A percentile compares a stretch with the other conserved stretches of the same genome.
Conservation (phyloP, 164 flowering plant genomes). For the Stephania yunnanensis region DNA sequence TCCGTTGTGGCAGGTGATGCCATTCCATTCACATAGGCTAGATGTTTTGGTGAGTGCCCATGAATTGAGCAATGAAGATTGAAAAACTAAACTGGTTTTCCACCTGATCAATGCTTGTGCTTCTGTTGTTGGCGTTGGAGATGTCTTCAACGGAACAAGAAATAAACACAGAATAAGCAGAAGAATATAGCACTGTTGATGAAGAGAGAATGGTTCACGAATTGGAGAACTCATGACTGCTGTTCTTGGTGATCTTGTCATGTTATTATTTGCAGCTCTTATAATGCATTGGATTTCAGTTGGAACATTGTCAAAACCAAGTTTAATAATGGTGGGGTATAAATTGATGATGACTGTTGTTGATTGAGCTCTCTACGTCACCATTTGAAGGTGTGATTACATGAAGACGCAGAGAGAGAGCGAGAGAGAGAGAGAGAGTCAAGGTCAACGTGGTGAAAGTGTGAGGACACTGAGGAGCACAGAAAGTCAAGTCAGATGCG, state of each 20-base stretch:
- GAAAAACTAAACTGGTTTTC: constrained; percentile 21
- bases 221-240: constrained; percentile 6
- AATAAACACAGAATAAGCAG: constrained; percentile 7
- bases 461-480: too few relatives aligned
- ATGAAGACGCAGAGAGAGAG: too few relatives aligned
- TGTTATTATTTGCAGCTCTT: too few relatives aligned
- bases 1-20: constrained; percentile 28
- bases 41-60: constrained; percentile 29
- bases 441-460: too few relatives aligned
- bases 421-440: too few relatives aligned
- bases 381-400: too few relatives aligned
- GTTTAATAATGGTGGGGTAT: too few relatives aligned
- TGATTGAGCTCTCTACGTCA: not conserved
- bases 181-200: not conserved
- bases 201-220: not conserved
- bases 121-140: constrained; percentile 22
- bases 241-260: not conserved
- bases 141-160: not conserved
- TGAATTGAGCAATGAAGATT: constrained; percentile 19
- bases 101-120: constrained; percentile 34
- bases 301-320: too few relatives aligned
- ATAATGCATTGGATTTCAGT: too few relatives aligned
- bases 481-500: too few relatives aligned
- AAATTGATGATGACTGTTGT: not conserved
- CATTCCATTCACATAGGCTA: constrained; percentile 39